Percentiles rank a stretch among this genome's conserved stretches.
Evolutionary conservation across 805 yeast species (phyloP).

Genomic region (Yamadazyma insecticola): DNA sequence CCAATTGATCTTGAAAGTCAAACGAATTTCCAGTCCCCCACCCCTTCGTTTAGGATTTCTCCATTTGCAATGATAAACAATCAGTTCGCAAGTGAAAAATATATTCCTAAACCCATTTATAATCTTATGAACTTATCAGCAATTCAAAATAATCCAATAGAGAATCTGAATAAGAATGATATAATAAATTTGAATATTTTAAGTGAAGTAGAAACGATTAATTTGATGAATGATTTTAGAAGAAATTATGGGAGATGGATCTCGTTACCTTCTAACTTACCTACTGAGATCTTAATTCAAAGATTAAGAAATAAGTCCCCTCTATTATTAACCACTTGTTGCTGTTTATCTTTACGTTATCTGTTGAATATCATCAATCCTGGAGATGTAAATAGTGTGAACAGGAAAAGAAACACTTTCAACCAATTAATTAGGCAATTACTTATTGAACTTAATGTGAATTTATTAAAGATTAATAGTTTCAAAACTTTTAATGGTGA

Average conservation of each 20-base stretch:
- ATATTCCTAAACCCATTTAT: conserved; percentile 32
- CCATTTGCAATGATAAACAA: conserved; percentile 41
- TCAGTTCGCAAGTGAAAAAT: conserved; percentile 19
- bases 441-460: conserved; percentile 43
- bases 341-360: conserved; percentile 58
- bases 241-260: conserved; percentile 76
- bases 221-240: conserved; percentile 53
- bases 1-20: conserved; percentile 19
- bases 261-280: conserved; percentile 53
- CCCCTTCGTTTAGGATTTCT: conserved; percentile 33
- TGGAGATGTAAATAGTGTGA: conserved; percentile 19
- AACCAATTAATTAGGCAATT: conserved; percentile 42
- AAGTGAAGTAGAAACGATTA: conserved; percentile 42
- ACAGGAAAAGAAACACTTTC: conserved; percentile 30
- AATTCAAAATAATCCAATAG: conserved; percentile 40
- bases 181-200: conserved; percentile 49
- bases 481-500: conserved; percentile 24
- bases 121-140: conserved; percentile 20
- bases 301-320: conserved; percentile 51
- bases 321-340: conserved; percentile 60
- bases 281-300: conserved; percentile 46
- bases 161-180: too few species aligned
- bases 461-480: conserved; percentile 28
- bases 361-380: conserved; percentile 23
- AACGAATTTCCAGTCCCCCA: conserved; percentile 23